Evolutionary conservation across 2,329 filamentous ascomycete species (phyloP), one percentile per base, ranked within the genome.

Genomic region (Fusarium concolor): DNA sequence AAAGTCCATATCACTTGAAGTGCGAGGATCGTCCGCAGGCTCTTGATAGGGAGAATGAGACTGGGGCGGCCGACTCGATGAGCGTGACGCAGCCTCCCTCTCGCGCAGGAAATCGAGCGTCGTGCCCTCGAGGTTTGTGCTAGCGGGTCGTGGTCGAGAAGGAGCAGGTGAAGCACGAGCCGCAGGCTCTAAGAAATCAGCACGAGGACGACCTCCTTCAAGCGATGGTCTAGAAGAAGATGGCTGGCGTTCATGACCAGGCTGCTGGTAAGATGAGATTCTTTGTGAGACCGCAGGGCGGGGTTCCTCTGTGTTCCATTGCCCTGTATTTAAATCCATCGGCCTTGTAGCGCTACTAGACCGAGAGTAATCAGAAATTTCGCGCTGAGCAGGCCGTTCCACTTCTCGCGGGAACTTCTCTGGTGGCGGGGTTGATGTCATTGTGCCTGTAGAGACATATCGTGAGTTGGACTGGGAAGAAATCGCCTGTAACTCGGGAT

Each of bases 111-210:
- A 93, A 61, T 97, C 94, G 52, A 96, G 66, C 8, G 78, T 84
- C 74, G 91, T 94, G 0, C 92, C 92, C 71, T 94, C 92, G 5
- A 97, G 86, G 76, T 94, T 93, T 33, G 92, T 92, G 77, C 94
- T 97, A 1, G 89, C 84, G 3, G 95, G 95, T 44, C 95, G 87
- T 54, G 88, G 85, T 64, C 90, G 89, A 8, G 72, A 65, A 18
- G 71, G 45, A 81, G 80, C 44, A 79, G 82, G 35, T 68, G 66
- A 71, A 38, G 72, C 54, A 17, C 72, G 71, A 52, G 53, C 31
- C 26, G 62, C 49, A 17, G 71, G 58, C 31, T 78, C 73, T 12
- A 74, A 22, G 20, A 72, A 65, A 49, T 75, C 73, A 31, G 68
- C 54, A 29, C 72, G 73, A 41, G 73, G 73, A 4, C 73, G 71